Percentiles rank a stretch among this genome's conserved stretches.
Evolutionary conservation across 768 basidiomycete genomes (phyloP).

Genomic region (Glaciozyma martinii): DNA sequence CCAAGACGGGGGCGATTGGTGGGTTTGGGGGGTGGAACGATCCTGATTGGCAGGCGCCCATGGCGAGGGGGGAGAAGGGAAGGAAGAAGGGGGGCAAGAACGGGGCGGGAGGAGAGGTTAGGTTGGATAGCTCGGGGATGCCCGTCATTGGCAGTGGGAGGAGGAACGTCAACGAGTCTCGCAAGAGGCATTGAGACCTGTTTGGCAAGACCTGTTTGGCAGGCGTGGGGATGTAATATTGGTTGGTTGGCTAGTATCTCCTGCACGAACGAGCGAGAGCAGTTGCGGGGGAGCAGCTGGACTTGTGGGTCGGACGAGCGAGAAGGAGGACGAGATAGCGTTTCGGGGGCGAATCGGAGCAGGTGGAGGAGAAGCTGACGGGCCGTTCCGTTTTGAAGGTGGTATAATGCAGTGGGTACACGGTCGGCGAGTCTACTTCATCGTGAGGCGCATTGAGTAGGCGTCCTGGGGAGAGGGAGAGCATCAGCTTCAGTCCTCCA

Average conservation of each 20-base stretch:
- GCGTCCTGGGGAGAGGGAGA: conserved; percentile 12
- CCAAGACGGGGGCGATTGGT: conserved; percentile 12
- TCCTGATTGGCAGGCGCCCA: conserved; percentile 31
- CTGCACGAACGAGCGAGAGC: too few relatives aligned
- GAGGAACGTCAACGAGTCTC: conserved; percentile 48
- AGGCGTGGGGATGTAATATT: too few relatives aligned
- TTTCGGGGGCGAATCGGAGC: too few relatives aligned
- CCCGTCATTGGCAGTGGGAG: conserved; percentile 78
- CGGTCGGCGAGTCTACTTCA: neutral
- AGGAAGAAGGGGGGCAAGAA: conserved; percentile 26
- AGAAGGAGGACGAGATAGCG: too few relatives aligned
- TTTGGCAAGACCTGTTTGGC: neutral
- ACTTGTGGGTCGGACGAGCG: too few relatives aligned
- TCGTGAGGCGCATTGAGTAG: conserved; percentile 25
- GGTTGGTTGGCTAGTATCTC: too few relatives aligned
- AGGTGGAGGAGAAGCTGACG: too few relatives aligned
- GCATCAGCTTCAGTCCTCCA: neutral
- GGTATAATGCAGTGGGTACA: too few relatives aligned
- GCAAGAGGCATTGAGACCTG: neutral
- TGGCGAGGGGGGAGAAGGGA: conserved; percentile 57
- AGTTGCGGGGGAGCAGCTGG: too few relatives aligned
- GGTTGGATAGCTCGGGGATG: conserved; percentile 50
- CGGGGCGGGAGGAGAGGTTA: conserved; percentile 24
- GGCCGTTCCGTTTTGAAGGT: too few relatives aligned
- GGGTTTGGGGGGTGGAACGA: conserved; percentile 18